Evolutionary conservation across 768 basidiomycete species (phyloP).

Genomic region (Clitopilus hobsonii): DNA sequence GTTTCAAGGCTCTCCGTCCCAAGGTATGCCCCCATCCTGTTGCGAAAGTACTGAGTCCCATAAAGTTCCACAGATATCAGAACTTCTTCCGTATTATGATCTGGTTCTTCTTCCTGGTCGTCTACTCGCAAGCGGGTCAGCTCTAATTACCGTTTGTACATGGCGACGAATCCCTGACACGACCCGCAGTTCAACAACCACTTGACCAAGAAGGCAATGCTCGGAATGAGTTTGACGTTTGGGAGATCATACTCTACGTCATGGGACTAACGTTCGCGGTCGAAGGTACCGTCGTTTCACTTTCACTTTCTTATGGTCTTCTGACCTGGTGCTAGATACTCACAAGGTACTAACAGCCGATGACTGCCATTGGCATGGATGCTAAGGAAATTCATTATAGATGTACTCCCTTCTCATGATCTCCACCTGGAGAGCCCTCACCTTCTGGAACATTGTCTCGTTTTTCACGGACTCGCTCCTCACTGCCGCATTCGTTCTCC

Average conservation of each 20-base stretch:
- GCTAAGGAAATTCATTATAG: conserved; percentile 27
- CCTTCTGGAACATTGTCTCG: conserved; percentile 72
- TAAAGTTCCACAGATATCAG: conserved; percentile 56
- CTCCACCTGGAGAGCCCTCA: conserved; percentile 76
- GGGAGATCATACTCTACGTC: conserved; percentile 77
- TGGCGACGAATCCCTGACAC: too few species aligned
- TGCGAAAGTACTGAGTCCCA: not conserved
- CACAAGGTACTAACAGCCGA: conserved; percentile 43
- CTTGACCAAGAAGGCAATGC: conserved; percentile 61
- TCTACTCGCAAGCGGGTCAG: conserved; percentile 82
- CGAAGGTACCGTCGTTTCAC: conserved; percentile 57
- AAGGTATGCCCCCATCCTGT: conserved; percentile 31
- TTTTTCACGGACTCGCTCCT: conserved; percentile 73
- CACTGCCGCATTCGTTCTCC: conserved; percentile 67
- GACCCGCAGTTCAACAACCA: conserved; percentile 82
- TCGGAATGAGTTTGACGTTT: conserved; percentile 57
- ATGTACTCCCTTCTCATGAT: conserved; percentile 68
- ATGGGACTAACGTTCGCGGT: conserved; percentile 73
- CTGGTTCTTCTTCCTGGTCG: conserved; percentile 74
- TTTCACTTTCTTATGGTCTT: not conserved
- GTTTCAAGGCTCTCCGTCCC: conserved; percentile 80
- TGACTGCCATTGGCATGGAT: not conserved
- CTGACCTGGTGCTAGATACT: conserved; percentile 32
- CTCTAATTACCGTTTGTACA: not conserved
- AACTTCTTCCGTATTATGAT: conserved; percentile 74